Evolutionary conservation across 2,329 filamentous ascomycete species (phyloP), one percentile per base, ranked within the genome.

Genomic region (Alternaria sp.): DNA sequence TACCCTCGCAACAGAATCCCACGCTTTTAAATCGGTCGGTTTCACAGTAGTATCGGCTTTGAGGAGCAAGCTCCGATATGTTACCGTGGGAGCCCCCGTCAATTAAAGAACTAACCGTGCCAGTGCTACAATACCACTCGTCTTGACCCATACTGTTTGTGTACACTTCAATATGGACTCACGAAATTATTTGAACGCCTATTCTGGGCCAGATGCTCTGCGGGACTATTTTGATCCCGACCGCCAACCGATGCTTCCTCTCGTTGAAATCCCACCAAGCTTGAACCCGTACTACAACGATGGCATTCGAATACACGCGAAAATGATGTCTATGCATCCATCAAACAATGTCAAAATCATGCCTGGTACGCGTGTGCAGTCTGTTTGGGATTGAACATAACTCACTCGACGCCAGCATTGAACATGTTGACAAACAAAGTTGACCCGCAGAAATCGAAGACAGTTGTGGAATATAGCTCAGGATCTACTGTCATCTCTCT

Each of bases 341-440:
- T 84, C 86, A 3, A 85, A 89, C 60, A 89, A 89, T 46, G 86
- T 89, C 63, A 89, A 89, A 69, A 81, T 83, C 2, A 81, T 89
- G 74, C 86, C 86, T 65, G 84, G 83, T 83, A 44, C 13, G 48
- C 33, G 13, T n/a, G 42, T 21, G 21, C 28, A 24, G 3, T 21
- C 4, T 48, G 3, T 6, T 14, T 6, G 21, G 5, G 5, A 23
- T 24, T 48, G 14, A 29, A 13, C 29, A 24, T 23, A 28, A 6
- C 24, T 34, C 1, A 33, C 6, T 10, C 55, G 2, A 48, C 34
- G 13, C 4, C 31, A 66, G 66, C 66, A 33, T 42, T 69, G 53
- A 68, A 69, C 29, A 69, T 69, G 66, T 49, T 69, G 13, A 48
- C 51, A 4, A 56, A 65, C 21, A 59, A 55, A 10, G 65, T 67